phyloP scores from a whole-genome alignment of 2,329 filamentous ascomycete genomes.

The Colletotrichum acutatum region DNA sequence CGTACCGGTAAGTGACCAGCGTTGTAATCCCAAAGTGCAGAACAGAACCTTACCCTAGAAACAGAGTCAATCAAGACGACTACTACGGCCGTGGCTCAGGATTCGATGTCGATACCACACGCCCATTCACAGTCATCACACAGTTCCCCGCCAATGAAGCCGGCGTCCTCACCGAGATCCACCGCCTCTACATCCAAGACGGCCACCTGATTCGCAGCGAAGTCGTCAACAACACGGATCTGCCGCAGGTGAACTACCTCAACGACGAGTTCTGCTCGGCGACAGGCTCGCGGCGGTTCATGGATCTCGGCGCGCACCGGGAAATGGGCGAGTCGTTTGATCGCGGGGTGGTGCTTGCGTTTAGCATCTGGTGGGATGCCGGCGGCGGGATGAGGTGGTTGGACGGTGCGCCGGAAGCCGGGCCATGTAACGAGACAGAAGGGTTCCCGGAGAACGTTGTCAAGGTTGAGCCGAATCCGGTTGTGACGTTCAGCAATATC shows the following conservation, averaged over 20 bases:
- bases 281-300: conserved; percentile 43
- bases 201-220: conserved; percentile 59
- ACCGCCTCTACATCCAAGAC: conserved; percentile 60
- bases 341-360: conserved; percentile 62
- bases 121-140: conserved; percentile 58
- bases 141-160: conserved; percentile 55
- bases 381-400: conserved; percentile 64
- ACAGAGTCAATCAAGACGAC: conserved; percentile 25
- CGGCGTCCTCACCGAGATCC: conserved; percentile 55
- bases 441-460: conserved; percentile 62
- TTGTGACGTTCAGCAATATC: conserved; percentile 66
- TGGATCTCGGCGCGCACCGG: conserved; percentile 52
- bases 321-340: conserved; percentile 57
- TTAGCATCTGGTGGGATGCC: conserved; percentile 65
- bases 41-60: conserved; percentile 32
- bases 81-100: conserved; percentile 47
- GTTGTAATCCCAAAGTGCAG: not conserved
- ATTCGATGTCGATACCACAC: conserved; percentile 49
- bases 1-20: conserved; percentile 41
- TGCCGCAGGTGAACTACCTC: conserved; percentile 48
- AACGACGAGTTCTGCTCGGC: conserved; percentile 50
- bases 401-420: conserved; percentile 54
- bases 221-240: conserved; percentile 41
- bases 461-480: conserved; percentile 57
- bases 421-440: conserved; percentile 64